Base-by-base conservation (phyloP, 176 grass and related monocot species). In the Poa pratensis region DNA sequence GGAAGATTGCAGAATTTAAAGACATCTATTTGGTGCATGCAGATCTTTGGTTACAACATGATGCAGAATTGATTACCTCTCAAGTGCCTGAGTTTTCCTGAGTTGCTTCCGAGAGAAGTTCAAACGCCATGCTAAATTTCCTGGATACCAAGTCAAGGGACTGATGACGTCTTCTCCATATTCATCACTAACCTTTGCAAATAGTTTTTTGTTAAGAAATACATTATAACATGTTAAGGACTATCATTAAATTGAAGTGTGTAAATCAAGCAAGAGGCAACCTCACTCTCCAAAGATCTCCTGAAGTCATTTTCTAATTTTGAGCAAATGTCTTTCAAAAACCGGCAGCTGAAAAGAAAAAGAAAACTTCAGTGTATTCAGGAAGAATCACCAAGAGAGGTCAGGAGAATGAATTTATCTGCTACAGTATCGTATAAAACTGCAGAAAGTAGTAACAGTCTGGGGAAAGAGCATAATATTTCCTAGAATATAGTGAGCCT, bases 61-160 rank as follows among this genome's bases (percentile, higher is more conserved):
- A 75, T n/a, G 68, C 1, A 51, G 20, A 80, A 75, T 76, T 52
- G 4, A 75, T 53, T 94, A 98, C 96, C 96, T 89, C 76, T 99
- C 91, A 82, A 99, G 84, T 82, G 91, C 84, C 77, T 89, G 79
- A 50, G 88, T 99, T 89, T 94, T 99, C 77, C 96, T 92, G 51
- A 96, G 90, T 88, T 96, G 91, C 83, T 93, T 98, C 18, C 90
- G 84, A 57, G 96, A 98, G 52, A 98, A 92, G 83, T 98, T 98
- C 85, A 94, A 76, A 81, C 95, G 93, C 96, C 96, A 99, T 45
- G 93, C 93, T 94, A 99, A 89, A 79, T 96, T 99, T 75, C 79
- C 82, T 48, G 93, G 96, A 81, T 96, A 96, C 96, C 93, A 99
- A 88, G 90, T 76, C 78, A 99, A 82, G 51, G 96, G 86, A 73